Evolutionary conservation across 129 eudicot genomes (phyloP), one percentile per base, ranked within the genome.

Genomic region (Flaveria trinervia): DNA sequence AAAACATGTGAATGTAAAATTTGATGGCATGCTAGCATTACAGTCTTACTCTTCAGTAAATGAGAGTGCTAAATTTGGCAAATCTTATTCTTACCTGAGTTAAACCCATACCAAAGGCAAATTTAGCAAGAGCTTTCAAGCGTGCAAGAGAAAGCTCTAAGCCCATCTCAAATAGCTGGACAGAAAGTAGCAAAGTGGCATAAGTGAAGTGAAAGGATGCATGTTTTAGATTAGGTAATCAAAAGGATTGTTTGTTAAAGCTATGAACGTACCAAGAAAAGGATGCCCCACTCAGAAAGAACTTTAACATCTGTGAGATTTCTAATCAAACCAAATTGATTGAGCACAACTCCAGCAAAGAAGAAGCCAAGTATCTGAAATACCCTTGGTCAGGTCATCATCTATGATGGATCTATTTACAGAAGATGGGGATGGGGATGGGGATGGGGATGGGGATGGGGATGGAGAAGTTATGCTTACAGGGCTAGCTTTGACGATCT

Each of bases 91-190:
- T 39, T 79, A 93, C 98, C 96, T 94, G 98, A 39, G 93, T 85
- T 66, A 94, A 88, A 43, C 98, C 98, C 87, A 94, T 86, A 73
- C 97, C 98, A 78, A 94, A 94, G 33, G 98, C 98, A 46, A 88
- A 94, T 77, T 91, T 94, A 28, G 98, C 98, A 77, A 94, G 98
- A 71, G 98, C 97, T 83, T 86, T 94, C 77, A 94, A 76, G 60
- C 98, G 96, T 26, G 96, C 93, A 72, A 94, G 84, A 50, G 97
- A 94, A 83, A 94, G 98, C 89, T 94, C 98, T 72, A 94, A 84
- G 12, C 98, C 98, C 98, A 91, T 94, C 90, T 94, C 98, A 84
- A 94, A 94, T 43, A 94, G 92, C 98, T 94, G 98, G 83, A 84
- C 36, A 30, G 36, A 30, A 30, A 30, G 36, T 30, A 30, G 36